Evolutionary conservation across 2,329 filamentous ascomycete species (phyloP).

Genomic region (Tolypocladium album): DNA sequence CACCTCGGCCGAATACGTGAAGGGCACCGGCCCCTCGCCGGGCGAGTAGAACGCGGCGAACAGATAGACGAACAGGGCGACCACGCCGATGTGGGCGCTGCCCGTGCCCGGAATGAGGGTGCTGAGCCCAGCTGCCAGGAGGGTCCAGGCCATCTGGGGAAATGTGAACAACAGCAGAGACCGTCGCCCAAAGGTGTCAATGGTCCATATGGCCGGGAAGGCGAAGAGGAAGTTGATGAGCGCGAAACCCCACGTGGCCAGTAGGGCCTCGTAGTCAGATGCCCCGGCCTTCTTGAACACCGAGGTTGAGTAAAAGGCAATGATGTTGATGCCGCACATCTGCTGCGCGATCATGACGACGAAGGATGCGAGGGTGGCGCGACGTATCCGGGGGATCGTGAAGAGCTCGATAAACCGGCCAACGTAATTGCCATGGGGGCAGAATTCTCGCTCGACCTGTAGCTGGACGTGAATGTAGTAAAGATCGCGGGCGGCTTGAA

Average conservation of each 20-base stretch:
- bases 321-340: conserved; percentile 62
- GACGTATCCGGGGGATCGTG: conserved; percentile 56
- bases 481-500: conserved; percentile 50
- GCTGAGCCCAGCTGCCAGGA: conserved; percentile 32
- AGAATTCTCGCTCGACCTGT: conserved; percentile 43
- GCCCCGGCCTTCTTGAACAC: conserved; percentile 50
- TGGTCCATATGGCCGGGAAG: conserved; percentile 47
- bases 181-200: conserved; percentile 46
- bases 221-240: conserved; percentile 48
- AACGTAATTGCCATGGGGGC: conserved; percentile 43
- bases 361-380: conserved; percentile 66
- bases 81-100: conserved; percentile 28
- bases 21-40: conserved; percentile 56
- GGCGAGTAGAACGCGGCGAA: conserved; percentile 41
- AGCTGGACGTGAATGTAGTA: conserved; percentile 57
- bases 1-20: conserved; percentile 58
- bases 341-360: conserved; percentile 73
- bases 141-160: conserved; percentile 30
- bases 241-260: conserved; percentile 48
- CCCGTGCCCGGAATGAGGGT: conserved; percentile 34
- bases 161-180: conserved; percentile 33
- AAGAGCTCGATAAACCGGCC: conserved; percentile 56
- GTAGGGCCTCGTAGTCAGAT: conserved; percentile 41
- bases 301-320: conserved; percentile 64
- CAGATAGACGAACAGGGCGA: conserved; percentile 46